These are phyloP conservation scores for Incumbomyces lentus DNA, from an alignment of 2,329 filamentous ascomycete species.

Conservation along the genomic window DNA sequence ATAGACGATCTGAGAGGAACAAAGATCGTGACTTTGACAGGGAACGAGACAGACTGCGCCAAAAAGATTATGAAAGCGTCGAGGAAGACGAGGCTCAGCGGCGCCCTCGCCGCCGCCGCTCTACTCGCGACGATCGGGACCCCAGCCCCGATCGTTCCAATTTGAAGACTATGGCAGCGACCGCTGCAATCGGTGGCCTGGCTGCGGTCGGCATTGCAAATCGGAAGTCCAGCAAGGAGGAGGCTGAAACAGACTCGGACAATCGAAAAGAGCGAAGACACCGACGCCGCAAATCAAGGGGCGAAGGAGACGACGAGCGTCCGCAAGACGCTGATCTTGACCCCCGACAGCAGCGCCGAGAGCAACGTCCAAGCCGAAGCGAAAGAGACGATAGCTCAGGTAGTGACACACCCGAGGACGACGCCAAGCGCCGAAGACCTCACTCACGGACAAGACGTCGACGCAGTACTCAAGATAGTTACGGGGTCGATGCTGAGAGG, in stretches of 20 bases:
- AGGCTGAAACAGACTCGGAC: constrained; percentile 17
- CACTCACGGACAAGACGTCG: constrained; percentile 11
- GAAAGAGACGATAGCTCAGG: constrained; percentile 15
- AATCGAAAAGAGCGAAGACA: constrained; percentile 15
- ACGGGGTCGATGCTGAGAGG: constrained; percentile 10
- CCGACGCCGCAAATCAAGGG: constrained; percentile 11
- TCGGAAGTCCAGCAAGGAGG: constrained; percentile 11
- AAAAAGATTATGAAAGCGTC: constrained; percentile 11
- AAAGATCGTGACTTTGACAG: constrained; percentile 9
- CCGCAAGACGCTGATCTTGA: constrained; percentile 13
- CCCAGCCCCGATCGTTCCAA: constrained; percentile 18
- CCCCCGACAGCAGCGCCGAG: constrained; percentile 7
- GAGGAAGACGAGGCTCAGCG: constrained; percentile 2
- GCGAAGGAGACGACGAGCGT: constrained; percentile 10
- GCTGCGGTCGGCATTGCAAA: constrained; percentile 14
- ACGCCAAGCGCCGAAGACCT: constrained; percentile 4
- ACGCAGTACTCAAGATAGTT: constrained; percentile 12
- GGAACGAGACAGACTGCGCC: constrained; percentile 10
- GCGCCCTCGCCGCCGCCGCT: constrained; percentile 10
- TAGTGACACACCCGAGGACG: constrained; percentile 18
- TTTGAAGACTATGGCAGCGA: constrained; percentile 11
- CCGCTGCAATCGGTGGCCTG: constrained; percentile 15
- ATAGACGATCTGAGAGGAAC: constrained; percentile 11
- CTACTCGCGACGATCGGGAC: constrained; percentile 14
- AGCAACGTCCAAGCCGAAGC: neutral